Base-by-base conservation (phyloP, 2,329 filamentous ascomycete genomes). In the Alternaria brassicicola region DNA sequence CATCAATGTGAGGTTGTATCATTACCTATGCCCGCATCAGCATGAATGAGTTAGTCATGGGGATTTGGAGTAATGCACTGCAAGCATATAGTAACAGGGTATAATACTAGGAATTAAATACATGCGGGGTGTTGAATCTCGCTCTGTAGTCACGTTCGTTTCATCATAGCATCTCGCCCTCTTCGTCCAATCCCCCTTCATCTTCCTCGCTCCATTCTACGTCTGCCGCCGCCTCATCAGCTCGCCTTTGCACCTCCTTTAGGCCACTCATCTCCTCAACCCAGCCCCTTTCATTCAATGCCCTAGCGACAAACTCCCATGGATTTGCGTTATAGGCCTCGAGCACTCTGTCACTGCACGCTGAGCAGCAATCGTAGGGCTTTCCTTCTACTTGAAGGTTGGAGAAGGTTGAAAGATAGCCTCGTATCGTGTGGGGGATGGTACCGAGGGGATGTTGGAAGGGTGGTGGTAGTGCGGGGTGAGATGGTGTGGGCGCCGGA, bases 301-400 rank as follows among this genome's bases (percentile, higher is more conserved):
- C 91, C 56, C 83, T 83, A 79, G 89, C 89, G 31, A 95, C 86
- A 73, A 96, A 96, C 0, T 81, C 85, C 91, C 91, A 96, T 0
- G 88, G 89, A 43, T 88, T 85, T 2, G 78, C 75, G 43, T 86
- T 83, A 73, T 93, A 95, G 1, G 86, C 86, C 0, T 84, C 81
- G 1, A 94, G 76, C 26, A 96, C 87, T 41, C 84, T 86, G 31
- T 85, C 84, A 63, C 89, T 92, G 70, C 92, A 96, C 2, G 90
- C 92, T 47, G 90, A 92, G 77, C 92, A 96, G 75, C 88, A 89
- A 55, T 92, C 88, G 75, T 93, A 96, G 0, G 90, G 89, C 65
- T 86, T 84, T 8, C 91, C 91, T 52, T 85, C 86, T 64, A 95
- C 88, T 35, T 89, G 82, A 58, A 93, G 82, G 63, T 89, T 93